A percentile compares a stretch with the other conserved stretches of the same genome.
Conservation (phyloP, 1,284 basidiomycete genomes). For the Takashimella tepidaria region DNA sequence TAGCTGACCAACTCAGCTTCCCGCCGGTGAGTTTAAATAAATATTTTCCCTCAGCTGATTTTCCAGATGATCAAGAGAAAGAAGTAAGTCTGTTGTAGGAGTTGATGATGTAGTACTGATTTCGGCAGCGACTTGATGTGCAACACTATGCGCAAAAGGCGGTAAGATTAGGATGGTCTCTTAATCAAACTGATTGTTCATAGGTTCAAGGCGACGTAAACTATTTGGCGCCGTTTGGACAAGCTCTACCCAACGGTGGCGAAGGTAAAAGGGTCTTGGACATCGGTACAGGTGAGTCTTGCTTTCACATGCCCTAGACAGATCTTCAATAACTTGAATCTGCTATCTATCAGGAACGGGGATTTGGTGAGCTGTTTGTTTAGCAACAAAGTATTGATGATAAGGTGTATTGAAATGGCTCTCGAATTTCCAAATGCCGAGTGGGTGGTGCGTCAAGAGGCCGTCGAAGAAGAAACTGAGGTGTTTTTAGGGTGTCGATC, state of each 20-base stretch:
- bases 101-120: background rate
- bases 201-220: constrained; percentile 10
- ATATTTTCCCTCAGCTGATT: background rate
- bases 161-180: background rate
- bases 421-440: constrained; percentile 14
- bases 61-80: constrained; percentile 2
- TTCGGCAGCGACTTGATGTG: constrained; percentile 8
- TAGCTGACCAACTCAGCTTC: constrained; percentile 2
- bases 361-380: constrained; percentile 6
- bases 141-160: constrained; percentile 16
- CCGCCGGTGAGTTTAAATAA: constrained; percentile 5
- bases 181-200: background rate
- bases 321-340: background rate
- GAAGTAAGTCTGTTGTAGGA: background rate
- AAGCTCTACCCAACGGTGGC: constrained; percentile 3
- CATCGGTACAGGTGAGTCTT: constrained; percentile 13
- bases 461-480: background rate
- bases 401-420: constrained; percentile 14
- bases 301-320: background rate
- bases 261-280: constrained; percentile 7
- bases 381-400: background rate
- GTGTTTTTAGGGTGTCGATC: constrained; percentile 9
- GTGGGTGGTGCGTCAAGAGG: constrained; percentile 9
- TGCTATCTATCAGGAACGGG: constrained; percentile 6
- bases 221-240: constrained; percentile 11